Evolutionary conservation across 1,284 basidiomycete species (phyloP).

Genomic region (Pseudozyma pruni): DNA sequence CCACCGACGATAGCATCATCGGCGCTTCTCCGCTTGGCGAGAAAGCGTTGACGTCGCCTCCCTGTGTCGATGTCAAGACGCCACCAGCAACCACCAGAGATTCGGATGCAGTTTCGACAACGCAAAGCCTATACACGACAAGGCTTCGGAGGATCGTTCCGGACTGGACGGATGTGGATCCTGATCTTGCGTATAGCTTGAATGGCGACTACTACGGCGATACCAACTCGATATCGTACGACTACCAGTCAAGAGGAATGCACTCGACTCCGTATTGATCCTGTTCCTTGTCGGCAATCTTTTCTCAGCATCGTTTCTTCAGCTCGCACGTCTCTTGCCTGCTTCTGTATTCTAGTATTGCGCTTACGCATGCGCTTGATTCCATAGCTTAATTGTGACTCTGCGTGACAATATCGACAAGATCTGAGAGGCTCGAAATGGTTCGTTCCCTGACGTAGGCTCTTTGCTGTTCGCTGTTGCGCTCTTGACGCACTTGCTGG

Average conservation of each 20-base stretch:
- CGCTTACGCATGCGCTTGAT: background rate
- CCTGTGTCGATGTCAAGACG: slow-evolving; percentile 8
- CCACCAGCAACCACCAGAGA: background rate
- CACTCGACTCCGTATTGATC: slow-evolving; percentile 34
- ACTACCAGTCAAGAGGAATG: slow-evolving; percentile 39
- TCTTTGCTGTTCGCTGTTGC: slow-evolving; percentile 5
- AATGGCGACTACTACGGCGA: slow-evolving; percentile 43
- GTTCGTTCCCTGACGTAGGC: slow-evolving; percentile 9
- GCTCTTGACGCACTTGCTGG: slow-evolving; percentile 4
- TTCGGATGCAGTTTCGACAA: slow-evolving; percentile 13
- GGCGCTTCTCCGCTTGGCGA: slow-evolving; percentile 14
- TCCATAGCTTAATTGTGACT: background rate
- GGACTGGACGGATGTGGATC: slow-evolving; percentile 49
- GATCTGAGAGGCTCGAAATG: slow-evolving; percentile 16
- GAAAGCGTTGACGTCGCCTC: slow-evolving; percentile 5
- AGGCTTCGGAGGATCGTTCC: slow-evolving; percentile 29
- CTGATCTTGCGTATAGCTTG: slow-evolving; percentile 42
- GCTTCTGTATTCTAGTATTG: slow-evolving; percentile 15
- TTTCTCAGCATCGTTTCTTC: slow-evolving; percentile 1
- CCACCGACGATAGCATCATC: slow-evolving; percentile 7
- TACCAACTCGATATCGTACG: slow-evolving; percentile 41
- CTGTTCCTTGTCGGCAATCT: background rate
- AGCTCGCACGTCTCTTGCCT: background rate
- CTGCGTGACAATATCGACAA: slow-evolving; percentile 22
- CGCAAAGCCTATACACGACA: slow-evolving; percentile 10